phyloP scores from a whole-genome alignment of 2,329 filamentous ascomycete genomes.

The Trichophyton rubrum region DNA sequence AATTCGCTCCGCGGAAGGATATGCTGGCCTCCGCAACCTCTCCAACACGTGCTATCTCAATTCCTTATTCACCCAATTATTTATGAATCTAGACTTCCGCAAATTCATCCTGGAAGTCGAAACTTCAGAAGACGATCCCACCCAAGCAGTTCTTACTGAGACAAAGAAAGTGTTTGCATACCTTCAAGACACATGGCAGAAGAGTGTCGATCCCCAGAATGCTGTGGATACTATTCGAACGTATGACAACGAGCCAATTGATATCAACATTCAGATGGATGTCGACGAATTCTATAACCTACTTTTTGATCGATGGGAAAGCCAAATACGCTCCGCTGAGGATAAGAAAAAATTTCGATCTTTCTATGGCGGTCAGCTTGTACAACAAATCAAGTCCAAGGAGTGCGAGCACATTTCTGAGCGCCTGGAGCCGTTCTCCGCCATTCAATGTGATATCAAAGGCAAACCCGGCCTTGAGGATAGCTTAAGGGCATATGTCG shows the following conservation, averaged over 20 bases:
- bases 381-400: constrained; percentile 90
- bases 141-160: constrained; percentile 58
- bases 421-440: constrained; percentile 77
- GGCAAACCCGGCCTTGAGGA: constrained; percentile 74
- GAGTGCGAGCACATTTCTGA: constrained; percentile 92
- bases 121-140: constrained; percentile 42
- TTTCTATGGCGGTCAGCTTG: constrained; percentile 82
- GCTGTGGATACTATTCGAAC: constrained; percentile 68
- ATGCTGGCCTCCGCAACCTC: constrained; percentile 80
- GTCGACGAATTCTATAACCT: constrained; percentile 96
- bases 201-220: constrained; percentile 57
- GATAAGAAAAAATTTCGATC: constrained; percentile 62
- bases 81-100: constrained; percentile 86
- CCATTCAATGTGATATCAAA: constrained; percentile 92
- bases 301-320: constrained; percentile 82
- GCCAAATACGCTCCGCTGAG: constrained; percentile 55
- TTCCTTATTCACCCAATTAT: constrained; percentile 83
- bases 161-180: constrained; percentile 71
- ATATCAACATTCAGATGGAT: constrained; percentile 88
- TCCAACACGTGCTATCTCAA: constrained; percentile 98
- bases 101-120: constrained; percentile 63
- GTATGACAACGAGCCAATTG: constrained; percentile 70
- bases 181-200: constrained; percentile 71
- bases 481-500: constrained; percentile 87
- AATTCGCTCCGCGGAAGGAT: constrained; percentile 65